Evolutionary conservation across 306 rosid genomes (phyloP).

Genomic region (Prunus mongolica): DNA sequence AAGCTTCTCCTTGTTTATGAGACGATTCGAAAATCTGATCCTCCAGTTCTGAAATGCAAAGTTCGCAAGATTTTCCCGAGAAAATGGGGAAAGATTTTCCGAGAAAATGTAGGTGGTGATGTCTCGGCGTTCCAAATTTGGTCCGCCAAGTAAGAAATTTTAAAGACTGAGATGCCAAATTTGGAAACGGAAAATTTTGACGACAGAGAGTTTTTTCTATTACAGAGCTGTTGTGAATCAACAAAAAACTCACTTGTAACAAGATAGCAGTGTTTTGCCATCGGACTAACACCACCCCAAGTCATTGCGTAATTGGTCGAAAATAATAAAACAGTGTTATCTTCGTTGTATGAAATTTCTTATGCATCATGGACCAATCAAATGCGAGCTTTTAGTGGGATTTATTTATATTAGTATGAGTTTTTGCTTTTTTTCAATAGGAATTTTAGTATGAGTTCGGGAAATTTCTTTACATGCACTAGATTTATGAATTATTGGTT

Average conservation of each 20-base stretch:
- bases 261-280: no score
- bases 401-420: no score
- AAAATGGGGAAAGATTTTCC: background rate
- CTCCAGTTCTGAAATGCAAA: background rate
- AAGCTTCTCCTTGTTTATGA: background rate
- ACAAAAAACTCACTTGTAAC: background rate
- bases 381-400: background rate
- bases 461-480: no score
- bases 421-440: no score
- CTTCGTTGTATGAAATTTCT: no score
- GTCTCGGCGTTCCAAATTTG: background rate
- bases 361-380: no score
- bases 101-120: background rate
- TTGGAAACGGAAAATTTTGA: background rate
- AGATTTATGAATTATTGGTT: no score
- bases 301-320: no score
- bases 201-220: no score
- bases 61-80: background rate
- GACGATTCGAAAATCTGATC: background rate
- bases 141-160: background rate
- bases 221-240: no score
- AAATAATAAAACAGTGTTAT: no score
- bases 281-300: fast-evolving
- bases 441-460: no score
- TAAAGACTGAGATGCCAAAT: background rate